These are phyloP conservation scores for Astrothelium subdiscretum DNA, from an alignment of 495 filamentous ascomycete genomes.

Conservation along the genomic window DNA sequence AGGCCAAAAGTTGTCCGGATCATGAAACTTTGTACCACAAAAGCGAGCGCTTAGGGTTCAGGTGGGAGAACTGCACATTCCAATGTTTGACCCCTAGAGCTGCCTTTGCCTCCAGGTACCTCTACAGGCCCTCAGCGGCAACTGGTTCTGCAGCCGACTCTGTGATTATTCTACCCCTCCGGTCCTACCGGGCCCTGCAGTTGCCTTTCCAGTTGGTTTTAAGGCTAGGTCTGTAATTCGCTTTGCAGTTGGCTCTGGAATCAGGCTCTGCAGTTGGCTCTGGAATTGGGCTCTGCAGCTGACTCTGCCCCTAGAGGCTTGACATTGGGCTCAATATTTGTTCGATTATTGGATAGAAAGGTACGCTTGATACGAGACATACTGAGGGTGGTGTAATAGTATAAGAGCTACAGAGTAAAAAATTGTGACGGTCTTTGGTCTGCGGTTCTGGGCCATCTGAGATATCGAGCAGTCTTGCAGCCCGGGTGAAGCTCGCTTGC, in stretches of 20 bases:
- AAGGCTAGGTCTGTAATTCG: background rate
- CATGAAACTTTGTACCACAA: background rate
- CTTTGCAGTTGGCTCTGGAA: background rate
- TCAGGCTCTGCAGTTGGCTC: background rate
- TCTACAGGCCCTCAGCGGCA: background rate
- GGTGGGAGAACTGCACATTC: background rate
- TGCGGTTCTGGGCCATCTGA: background rate
- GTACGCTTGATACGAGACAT: background rate
- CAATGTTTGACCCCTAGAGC: background rate
- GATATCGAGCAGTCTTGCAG: background rate
- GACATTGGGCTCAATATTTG: background rate
- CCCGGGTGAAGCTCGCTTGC: background rate
- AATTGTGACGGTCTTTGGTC: background rate
- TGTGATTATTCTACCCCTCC: background rate
- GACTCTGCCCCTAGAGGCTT: background rate
- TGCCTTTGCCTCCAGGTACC: background rate
- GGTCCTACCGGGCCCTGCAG: background rate
- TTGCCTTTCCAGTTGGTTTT: background rate
- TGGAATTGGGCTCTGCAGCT: background rate
- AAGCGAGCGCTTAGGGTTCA: background rate
- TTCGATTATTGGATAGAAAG: background rate
- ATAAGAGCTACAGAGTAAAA: background rate
- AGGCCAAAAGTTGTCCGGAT: background rate
- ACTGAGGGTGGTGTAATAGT: background rate
- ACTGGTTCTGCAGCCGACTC: background rate